Conservation (phyloP, 2,329 filamentous ascomycete genomes). For the Fusarium aywerte region DNA sequence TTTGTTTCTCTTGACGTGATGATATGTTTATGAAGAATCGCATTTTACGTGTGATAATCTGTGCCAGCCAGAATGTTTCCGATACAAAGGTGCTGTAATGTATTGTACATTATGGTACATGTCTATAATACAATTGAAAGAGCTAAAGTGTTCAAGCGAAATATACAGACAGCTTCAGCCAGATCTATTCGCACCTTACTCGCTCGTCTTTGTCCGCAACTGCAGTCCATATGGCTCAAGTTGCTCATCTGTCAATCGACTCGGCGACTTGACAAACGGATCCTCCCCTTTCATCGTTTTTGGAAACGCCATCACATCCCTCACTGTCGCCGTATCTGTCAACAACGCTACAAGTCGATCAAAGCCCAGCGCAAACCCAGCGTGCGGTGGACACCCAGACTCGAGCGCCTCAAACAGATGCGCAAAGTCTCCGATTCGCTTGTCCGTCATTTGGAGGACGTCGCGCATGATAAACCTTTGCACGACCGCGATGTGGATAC, state of each 20-base stretch:
- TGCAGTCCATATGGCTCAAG: slow-evolving; percentile 60
- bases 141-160: not conserved
- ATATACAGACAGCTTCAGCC: not conserved
- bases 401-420: slow-evolving; percentile 86
- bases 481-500: slow-evolving; percentile 86
- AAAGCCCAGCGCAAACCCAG: slow-evolving; percentile 92
- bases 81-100: no score
- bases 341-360: slow-evolving; percentile 86
- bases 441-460: slow-evolving; percentile 79
- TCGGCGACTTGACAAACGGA: slow-evolving; percentile 81
- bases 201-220: slow-evolving; percentile 20
- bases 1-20: not conserved
- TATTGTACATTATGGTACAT: slow-evolving; percentile 11
- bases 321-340: slow-evolving; percentile 78
- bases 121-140: slow-evolving; percentile 32
- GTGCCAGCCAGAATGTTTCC: no score
- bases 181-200: slow-evolving; percentile 8
- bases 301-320: slow-evolving; percentile 96
- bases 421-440: slow-evolving; percentile 80
- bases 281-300: slow-evolving; percentile 94
- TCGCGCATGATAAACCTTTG: slow-evolving; percentile 88
- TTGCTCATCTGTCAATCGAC: slow-evolving; percentile 69
- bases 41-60: no score
- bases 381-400: slow-evolving; percentile 92
- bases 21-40: not conserved